These are phyloP conservation scores for Kurtzmaniella fragi DNA, from an alignment of 805 yeast genomes.

Conservation along the genomic window DNA sequence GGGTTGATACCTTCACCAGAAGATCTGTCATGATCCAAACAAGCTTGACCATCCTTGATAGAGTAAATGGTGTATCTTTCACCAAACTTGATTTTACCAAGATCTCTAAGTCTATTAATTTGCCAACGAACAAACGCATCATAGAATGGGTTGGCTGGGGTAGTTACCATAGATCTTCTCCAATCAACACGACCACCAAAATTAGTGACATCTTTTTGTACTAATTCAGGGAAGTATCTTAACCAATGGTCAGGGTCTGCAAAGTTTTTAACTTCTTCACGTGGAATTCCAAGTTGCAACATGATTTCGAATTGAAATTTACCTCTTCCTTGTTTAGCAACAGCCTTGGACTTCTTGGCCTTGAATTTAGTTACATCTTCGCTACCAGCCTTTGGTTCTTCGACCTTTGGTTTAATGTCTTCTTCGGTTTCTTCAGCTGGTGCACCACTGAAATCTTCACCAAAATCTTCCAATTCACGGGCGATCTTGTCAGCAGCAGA, in stretches of 20 bases:
- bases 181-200: constrained; percentile 96
- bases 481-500: constrained; percentile 93
- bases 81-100: constrained; percentile 94
- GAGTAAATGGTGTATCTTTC: constrained; percentile 97
- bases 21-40: constrained; percentile 98
- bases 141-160: constrained; percentile 73
- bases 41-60: constrained; percentile 97
- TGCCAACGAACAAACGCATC: constrained; percentile 90
- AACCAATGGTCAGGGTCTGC: constrained; percentile 95
- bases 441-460: constrained; percentile 66
- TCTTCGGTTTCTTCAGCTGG: constrained; percentile 59
- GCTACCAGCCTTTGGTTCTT: constrained; percentile 33
- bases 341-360: constrained; percentile 91
- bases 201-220: constrained; percentile 69
- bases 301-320: constrained; percentile 95
- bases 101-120: constrained; percentile 78
- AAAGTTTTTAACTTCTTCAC: constrained; percentile 78
- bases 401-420: constrained; percentile 19
- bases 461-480: constrained; percentile 90
- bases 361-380: constrained; percentile 87
- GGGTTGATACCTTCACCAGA: constrained; percentile 97
- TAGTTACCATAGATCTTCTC: constrained; percentile 94
- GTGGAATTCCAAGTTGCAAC: constrained; percentile 87
- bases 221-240: constrained; percentile 83
- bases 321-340: constrained; percentile 88